Conservation (phyloP, 768 basidiomycete species). For the Pulveroboletus sp. region DNA sequence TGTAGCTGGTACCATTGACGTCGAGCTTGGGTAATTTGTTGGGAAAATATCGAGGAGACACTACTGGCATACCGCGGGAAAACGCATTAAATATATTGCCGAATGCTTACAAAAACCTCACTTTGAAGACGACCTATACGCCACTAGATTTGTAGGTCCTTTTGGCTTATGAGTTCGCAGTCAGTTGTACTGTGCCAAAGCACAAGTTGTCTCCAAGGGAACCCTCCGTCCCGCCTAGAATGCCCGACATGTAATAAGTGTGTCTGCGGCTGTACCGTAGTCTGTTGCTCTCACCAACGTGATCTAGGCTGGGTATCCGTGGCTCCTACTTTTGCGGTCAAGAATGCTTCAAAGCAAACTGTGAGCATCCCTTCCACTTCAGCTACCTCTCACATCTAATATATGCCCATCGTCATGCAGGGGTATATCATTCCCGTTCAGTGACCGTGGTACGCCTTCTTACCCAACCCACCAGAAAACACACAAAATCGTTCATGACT, state of each 20-base stretch:
- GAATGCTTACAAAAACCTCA: too few species aligned
- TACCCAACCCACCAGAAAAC: constrained; percentile 52
- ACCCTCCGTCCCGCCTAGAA: constrained; percentile 82
- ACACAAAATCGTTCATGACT: constrained; percentile 73
- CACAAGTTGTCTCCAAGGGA: constrained; percentile 67
- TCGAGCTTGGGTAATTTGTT: too few species aligned
- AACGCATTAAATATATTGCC: too few species aligned
- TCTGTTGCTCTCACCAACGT: constrained; percentile 8
- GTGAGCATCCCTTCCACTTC: constrained; percentile 45
- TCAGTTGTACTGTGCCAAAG: constrained; percentile 59
- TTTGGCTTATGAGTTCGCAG: constrained; percentile 35
- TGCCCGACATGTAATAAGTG: constrained; percentile 95
- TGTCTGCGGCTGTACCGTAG: constrained; percentile 22
- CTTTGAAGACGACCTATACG: too few species aligned
- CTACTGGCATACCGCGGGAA: too few species aligned
- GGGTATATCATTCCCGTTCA: constrained; percentile 18
- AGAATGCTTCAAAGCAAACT: constrained; percentile 93
- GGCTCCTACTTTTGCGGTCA: constrained; percentile 93
- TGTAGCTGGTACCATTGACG: too few species aligned
- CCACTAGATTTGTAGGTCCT: constrained; percentile 10
- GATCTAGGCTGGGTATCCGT: constrained; percentile 64
- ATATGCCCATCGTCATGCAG: constrained; percentile 7
- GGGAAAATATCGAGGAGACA: too few species aligned
- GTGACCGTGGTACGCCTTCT: neutral
- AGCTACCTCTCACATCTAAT: neutral